Base-by-base conservation (phyloP, 345 rosid genomes). In the Tarenaya hassleriana region DNA sequence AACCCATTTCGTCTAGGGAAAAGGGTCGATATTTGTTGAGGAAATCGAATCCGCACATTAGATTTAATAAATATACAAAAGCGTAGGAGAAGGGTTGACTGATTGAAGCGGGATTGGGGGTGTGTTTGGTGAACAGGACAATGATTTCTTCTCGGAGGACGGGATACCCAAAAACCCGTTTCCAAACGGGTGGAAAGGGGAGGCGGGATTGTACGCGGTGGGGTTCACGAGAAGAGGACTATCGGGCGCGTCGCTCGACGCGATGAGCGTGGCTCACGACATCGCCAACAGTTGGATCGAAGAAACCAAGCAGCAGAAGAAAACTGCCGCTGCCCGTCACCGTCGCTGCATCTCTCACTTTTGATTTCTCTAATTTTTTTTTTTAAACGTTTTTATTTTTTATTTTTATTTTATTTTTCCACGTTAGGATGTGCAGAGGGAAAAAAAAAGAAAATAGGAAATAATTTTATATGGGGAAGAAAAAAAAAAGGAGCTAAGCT, bases 121-220 rank as follows among this genome's bases (percentile, higher is more conserved):
- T 43, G 1, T 16, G 51, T 56, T 48, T 55, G 56, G 31, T 34
- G 10, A 6, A 13, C 75, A 81, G 94, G 97, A 89, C 41, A 75
- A 70, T 42, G 95, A 90, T 11, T 75, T 90, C 46, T 86, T 90
- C 57, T 73, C 90, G 10, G 70, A 75, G 43, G 80, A 79, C 29
- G 95, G 97, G 32, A 62, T 77, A 44, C 95, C 84, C 8, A 86
- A 75, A 35, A 72, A 77, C 27, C 86, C 83, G 40, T 86, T 81
- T 44, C 94, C 97, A 27, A 69, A 81, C 64, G 90, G 88, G 4
- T 90, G 97, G 97, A 90, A 89, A 74, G 95, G 95, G 15, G 73
- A 64, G 18, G 68, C 75, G 0, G 95, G 97, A 45, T 70, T 89
- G 34, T 89, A 89, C 61, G 95, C 95, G 18, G 97, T 80, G 24